Evolutionary conservation across 1,284 basidiomycete genomes (phyloP).

Genomic region (Cerioporus squamosus): DNA sequence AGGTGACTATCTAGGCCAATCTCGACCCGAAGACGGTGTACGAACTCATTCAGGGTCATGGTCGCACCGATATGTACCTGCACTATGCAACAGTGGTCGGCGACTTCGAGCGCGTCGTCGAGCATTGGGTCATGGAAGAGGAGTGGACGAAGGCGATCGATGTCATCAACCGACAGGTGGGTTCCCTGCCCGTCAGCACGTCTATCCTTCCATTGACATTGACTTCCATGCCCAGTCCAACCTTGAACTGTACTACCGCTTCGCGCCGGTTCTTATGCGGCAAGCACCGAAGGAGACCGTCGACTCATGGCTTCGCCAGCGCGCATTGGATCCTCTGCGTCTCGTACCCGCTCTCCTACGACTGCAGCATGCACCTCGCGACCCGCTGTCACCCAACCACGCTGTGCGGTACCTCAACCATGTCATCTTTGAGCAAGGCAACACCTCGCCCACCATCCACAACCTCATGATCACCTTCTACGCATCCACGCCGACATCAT

Average conservation of each 20-base stretch:
- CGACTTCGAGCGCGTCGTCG: conserved; percentile 87
- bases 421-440: conserved; percentile 79
- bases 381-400: conserved; percentile 78
- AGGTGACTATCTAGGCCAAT: conserved; percentile 58
- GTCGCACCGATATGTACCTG: conserved; percentile 90
- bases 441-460: conserved; percentile 87
- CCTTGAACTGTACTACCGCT: conserved; percentile 93
- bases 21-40: conserved; percentile 88
- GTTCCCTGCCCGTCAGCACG: conserved; percentile 12
- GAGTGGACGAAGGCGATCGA: conserved; percentile 93
- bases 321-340: conserved; percentile 78
- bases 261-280: conserved; percentile 87
- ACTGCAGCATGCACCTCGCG: conserved; percentile 70
- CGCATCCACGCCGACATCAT: conserved; percentile 50
- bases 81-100: conserved; percentile 87
- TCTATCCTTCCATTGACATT: neutral
- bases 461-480: conserved; percentile 93
- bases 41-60: conserved; percentile 92
- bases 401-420: conserved; percentile 89
- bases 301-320: conserved; percentile 89
- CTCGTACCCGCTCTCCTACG: conserved; percentile 92
- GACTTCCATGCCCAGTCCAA: conserved; percentile 53
- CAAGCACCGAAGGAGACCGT: conserved; percentile 89
- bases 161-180: conserved; percentile 84
- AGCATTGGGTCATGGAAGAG: conserved; percentile 92